Conservation (phyloP, 2,329 filamentous ascomycete species). For the Ramularia endophylla region DNA sequence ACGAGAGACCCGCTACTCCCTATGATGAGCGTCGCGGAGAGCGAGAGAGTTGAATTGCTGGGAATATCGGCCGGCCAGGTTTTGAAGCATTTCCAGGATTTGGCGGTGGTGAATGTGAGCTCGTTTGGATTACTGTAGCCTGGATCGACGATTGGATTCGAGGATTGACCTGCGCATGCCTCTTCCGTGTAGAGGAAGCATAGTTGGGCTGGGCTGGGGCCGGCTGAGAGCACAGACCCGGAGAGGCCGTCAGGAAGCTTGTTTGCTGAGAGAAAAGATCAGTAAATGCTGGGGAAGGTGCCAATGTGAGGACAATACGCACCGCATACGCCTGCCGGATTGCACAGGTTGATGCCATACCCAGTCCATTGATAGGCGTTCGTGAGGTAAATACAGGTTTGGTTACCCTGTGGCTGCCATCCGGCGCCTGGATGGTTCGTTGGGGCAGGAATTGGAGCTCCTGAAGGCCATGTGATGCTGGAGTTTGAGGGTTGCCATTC, state of each 20-base stretch:
- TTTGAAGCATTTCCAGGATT: conserved; percentile 10
- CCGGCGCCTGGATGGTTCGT: neutral
- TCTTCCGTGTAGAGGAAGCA: conserved; percentile 10
- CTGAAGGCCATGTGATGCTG: neutral
- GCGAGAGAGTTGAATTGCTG: neutral
- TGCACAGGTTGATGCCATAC: conserved; percentile 10
- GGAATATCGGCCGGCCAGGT: neutral
- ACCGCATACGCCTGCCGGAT: conserved; percentile 6
- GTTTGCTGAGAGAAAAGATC: neutral
- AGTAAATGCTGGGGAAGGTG: too few relatives aligned
- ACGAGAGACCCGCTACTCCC: too few relatives aligned
- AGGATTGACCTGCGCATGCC: conserved; percentile 5
- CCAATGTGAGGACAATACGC: neutral
- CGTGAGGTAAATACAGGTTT: conserved; percentile 10
- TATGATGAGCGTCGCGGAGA: neutral
- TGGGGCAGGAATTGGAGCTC: neutral
- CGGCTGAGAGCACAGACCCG: conserved; percentile 7
- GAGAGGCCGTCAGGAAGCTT: conserved; percentile 7
- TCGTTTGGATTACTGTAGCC: conserved; percentile 5
- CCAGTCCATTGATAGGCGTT: conserved; percentile 6
- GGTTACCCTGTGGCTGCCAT: conserved; percentile 4
- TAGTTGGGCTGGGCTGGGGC: conserved; percentile 1
- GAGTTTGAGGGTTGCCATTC: neutral
- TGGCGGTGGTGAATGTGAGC: conserved; percentile 5
- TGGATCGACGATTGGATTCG: conserved; percentile 4